phyloP scores from a whole-genome alignment of 108 stramenopile species.

The Cyclotella baltica region DNA sequence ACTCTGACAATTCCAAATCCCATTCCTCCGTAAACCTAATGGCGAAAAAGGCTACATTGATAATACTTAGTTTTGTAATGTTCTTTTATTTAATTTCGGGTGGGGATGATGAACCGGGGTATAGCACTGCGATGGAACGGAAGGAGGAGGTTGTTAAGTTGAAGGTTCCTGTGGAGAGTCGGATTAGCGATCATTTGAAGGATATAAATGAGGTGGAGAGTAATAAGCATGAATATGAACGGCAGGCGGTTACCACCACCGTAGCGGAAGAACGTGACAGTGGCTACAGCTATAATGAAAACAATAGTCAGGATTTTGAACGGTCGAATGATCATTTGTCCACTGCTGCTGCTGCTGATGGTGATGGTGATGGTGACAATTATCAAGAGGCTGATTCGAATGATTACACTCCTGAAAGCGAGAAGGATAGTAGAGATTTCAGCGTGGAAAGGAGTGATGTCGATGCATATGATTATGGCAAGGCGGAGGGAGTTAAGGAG shows the following conservation, averaged over 20 bases:
- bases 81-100: conserved; percentile 7
- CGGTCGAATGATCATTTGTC: not conserved
- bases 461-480: not conserved
- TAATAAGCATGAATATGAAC: not conserved
- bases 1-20: not conserved
- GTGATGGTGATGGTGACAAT: too few relatives aligned
- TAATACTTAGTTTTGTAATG: not conserved
- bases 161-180: not conserved
- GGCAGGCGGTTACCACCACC: not conserved
- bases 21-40: conserved; percentile 4
- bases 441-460: not conserved
- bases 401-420: too few relatives aligned
- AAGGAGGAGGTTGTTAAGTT: not conserved
- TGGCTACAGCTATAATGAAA: not conserved
- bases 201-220: not conserved
- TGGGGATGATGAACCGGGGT: not conserved
- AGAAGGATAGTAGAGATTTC: conserved; percentile 6
- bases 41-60: conserved; percentile 29
- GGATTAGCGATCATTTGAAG: not conserved
- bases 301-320: not conserved
- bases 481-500: not conserved
- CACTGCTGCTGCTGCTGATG: not conserved
- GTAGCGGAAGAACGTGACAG: too few relatives aligned
- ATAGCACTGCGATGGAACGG: not conserved
- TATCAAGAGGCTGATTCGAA: too few relatives aligned